phyloP scores from a whole-genome alignment of 495 filamentous ascomycete genomes.

The Penicillium taxi region DNA sequence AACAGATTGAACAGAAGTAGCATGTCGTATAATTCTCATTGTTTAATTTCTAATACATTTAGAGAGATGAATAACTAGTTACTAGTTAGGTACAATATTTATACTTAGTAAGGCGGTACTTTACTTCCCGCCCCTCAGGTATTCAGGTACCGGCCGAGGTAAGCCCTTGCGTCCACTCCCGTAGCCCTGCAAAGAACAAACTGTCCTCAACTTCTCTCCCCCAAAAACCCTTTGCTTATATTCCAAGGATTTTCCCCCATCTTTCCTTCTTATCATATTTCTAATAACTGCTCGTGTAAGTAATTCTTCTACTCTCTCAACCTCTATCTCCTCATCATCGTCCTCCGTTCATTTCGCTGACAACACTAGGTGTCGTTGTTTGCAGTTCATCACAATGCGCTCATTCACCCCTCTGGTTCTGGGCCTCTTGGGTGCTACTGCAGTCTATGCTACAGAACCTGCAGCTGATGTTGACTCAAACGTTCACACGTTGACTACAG shows the following conservation, averaged over 20 bases:
- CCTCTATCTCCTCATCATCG: neutral
- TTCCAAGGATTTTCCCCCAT: neutral
- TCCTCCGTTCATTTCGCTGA: no score
- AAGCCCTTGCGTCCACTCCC: no score
- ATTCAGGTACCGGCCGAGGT: no score
- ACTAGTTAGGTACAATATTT: no score
- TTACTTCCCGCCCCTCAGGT: no score
- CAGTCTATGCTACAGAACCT: slow-evolving; percentile 55
- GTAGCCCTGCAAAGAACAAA: slow-evolving; percentile 36
- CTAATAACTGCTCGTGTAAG: neutral
- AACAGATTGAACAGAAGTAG: no score
- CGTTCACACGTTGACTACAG: slow-evolving; percentile 74
- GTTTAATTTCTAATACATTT: no score
- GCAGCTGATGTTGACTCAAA: slow-evolving; percentile 46
- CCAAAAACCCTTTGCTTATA: slow-evolving; percentile 3
- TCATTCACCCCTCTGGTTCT: slow-evolving; percentile 49
- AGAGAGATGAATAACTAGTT: no score
- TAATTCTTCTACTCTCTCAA: neutral
- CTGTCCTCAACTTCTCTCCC: slow-evolving; percentile 38
- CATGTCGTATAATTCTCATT: no score
- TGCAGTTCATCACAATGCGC: slow-evolving; percentile 42
- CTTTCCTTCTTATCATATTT: neutral
- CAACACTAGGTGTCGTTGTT: slow-evolving; percentile 8
- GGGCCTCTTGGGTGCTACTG: slow-evolving; percentile 50
- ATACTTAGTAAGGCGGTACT: no score